Evolutionary conservation across 495 filamentous ascomycete genomes (phyloP), one percentile per base, ranked within the genome.

Genomic region (Podospora tetraspora): DNA sequence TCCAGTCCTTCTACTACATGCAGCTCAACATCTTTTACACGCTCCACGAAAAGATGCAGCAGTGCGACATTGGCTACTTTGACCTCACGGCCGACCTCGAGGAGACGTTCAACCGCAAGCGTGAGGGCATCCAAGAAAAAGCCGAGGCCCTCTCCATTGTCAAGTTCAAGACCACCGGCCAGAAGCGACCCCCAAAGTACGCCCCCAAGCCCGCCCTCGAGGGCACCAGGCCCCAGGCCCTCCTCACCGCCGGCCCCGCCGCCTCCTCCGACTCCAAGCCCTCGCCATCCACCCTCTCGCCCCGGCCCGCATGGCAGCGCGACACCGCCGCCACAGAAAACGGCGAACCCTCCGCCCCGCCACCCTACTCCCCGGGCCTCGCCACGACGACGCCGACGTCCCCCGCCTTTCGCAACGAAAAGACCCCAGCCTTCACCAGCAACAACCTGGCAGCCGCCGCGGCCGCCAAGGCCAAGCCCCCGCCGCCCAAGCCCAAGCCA

Each of bases 1-100:
- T 99, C 85, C 96, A 97, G 73, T 96, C 93, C 34, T 99, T 98
- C 83, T 99, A 99, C 81, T 99, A 99, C 83, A 98, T 99, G 96
- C 95, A 99, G 78, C 87, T 99, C 66, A 99, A 99, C 78, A 93
- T 99, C 69, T 99, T 98, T 80, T 99, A 99, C 79, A 98, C 96
- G 1, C 84, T 99, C 37, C 95, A 99, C 78, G 95, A 99, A 79
- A 91, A 87, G 78, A 98, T 98, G 96, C 95, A 97, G 79, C 88
- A 84, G 66, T 92, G 96, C 74, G 92, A 97, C 76, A 98, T 99
- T 73, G 92, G 91, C 67, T 99, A 99, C 80, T 99, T 99, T 77
- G 90, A 99, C 76, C 86, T 99, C 37, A 90, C 90, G 11, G 83
- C 90, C 30, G 94, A 95, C 76, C 86, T 99, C 13, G 93, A 96